A percentile compares a stretch with the other conserved stretches of the same genome.
These are phyloP conservation scores for Saccharomyces hybrid DNA, from an alignment of 1,139 yeast genomes.

Conservation along the genomic window DNA sequence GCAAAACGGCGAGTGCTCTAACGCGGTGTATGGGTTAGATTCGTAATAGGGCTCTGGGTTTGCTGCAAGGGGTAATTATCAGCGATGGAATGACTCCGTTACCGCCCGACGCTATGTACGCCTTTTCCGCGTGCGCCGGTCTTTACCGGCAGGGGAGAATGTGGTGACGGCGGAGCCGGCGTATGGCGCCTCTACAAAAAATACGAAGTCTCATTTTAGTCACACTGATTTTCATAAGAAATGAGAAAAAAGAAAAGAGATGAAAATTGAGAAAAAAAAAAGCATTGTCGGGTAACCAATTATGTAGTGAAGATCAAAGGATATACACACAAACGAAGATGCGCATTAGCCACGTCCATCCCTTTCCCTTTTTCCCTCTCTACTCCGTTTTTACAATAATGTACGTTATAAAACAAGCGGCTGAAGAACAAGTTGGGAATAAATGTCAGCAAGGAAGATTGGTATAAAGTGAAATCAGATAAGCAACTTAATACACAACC, in stretches of 20 bases:
- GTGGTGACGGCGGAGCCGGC: not conserved
- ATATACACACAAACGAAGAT: not conserved
- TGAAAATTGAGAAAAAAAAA: not conserved
- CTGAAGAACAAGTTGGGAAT: not conserved
- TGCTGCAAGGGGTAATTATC: not conserved
- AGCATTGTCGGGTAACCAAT: not conserved
- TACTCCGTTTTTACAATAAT: too few species aligned
- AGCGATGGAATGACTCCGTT: not conserved
- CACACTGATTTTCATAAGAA: not conserved
- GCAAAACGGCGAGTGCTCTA: not conserved
- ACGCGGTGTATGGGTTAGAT: not conserved
- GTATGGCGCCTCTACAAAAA: not conserved
- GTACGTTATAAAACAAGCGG: not conserved
- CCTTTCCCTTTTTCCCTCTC: not conserved
- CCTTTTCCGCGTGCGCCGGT: not conserved
- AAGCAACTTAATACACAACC: not conserved
- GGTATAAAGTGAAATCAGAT: not conserved
- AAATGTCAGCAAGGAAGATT: not conserved
- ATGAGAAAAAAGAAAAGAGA: not conserved
- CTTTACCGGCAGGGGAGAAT: not conserved
- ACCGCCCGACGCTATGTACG: not conserved
- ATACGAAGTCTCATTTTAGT: not conserved
- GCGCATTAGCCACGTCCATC: not conserved
- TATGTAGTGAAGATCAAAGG: not conserved
- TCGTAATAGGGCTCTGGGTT: not conserved